These are phyloP conservation scores for Pholiota microspora DNA, from an alignment of 768 basidiomycete genomes.

Conservation along the genomic window DNA sequence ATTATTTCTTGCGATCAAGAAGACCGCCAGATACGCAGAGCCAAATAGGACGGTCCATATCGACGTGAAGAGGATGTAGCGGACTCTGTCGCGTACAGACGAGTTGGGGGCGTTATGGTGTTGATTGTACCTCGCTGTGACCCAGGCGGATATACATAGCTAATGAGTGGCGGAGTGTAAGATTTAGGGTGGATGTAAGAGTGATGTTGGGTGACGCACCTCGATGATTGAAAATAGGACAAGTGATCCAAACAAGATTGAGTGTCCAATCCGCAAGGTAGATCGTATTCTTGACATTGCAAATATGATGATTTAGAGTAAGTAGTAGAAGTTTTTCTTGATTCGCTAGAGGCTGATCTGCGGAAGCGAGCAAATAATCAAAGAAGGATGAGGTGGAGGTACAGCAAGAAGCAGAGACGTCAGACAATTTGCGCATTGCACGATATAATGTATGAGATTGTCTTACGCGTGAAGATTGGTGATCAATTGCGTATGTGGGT, in stretches of 20 bases:
- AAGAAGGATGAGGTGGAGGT: not conserved
- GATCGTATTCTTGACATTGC: not conserved
- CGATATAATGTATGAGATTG: not conserved
- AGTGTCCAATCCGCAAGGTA: constrained; percentile 9
- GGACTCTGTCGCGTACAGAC: constrained; percentile 58
- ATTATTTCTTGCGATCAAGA: constrained; percentile 48
- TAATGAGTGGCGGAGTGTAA: too few species aligned
- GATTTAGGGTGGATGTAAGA: constrained; percentile 23
- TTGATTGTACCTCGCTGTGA: constrained; percentile 58
- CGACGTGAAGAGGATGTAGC: constrained; percentile 69
- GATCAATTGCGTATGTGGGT: not conserved
- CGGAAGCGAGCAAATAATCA: too few species aligned
- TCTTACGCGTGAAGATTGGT: not conserved
- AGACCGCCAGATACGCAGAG: constrained; percentile 49
- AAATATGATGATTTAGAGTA: not conserved
- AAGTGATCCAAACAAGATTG: constrained; percentile 53
- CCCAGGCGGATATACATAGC: constrained; percentile 74
- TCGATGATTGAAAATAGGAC: constrained; percentile 66
- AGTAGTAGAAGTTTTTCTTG: not conserved
- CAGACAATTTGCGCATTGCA: not conserved
- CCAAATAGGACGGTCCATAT: constrained; percentile 67
- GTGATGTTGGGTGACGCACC: constrained; percentile 29
- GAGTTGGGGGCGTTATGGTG: constrained; percentile 48
- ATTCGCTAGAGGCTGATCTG: too few species aligned
- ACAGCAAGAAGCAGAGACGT: not conserved